A percentile compares a stretch with the other conserved stretches of the same genome.
These are phyloP conservation scores for Citrus mangshanensis DNA, from an alignment of 345 rosid genomes.

Conservation along the genomic window DNA sequence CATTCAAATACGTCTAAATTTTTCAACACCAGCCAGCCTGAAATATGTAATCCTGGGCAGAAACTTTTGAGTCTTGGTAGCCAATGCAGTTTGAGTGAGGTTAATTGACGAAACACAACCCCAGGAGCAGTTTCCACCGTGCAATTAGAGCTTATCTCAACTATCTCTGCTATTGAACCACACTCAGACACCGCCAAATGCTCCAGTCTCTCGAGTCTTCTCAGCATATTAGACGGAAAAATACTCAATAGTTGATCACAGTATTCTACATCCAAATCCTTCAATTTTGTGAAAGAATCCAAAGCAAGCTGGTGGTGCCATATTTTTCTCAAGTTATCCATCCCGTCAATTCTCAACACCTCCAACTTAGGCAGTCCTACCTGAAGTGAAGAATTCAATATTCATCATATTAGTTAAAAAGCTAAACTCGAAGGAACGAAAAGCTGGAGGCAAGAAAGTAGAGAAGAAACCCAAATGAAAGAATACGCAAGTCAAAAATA, in stretches of 20 bases:
- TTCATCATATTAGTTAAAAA: no score
- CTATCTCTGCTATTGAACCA: constrained; percentile 15
- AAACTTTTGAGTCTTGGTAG: neutral
- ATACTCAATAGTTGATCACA: neutral
- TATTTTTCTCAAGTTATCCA: neutral
- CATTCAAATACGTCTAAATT: neutral
- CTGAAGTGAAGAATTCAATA: neutral
- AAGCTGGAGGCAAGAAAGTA: no score
- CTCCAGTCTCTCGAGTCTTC: neutral
- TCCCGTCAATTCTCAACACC: neutral
- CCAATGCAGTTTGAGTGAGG: neutral
- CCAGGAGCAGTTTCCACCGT: neutral
- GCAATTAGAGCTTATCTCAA: neutral
- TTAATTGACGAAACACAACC: neutral
- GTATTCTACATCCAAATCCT: neutral
- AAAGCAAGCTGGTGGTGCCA: neutral
- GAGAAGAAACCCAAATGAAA: no score
- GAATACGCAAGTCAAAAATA: no score
- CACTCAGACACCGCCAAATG: neutral
- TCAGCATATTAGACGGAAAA: neutral
- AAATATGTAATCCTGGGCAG: neutral
- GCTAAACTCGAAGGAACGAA: no score
- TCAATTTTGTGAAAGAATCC: neutral
- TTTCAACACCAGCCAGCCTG: neutral
- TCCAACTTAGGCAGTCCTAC: neutral